Percentiles rank a stretch among this genome's conserved stretches.
These are phyloP conservation scores for Trifolium fragiferum DNA, from an alignment of 306 rosid genomes.

Conservation along the genomic window DNA sequence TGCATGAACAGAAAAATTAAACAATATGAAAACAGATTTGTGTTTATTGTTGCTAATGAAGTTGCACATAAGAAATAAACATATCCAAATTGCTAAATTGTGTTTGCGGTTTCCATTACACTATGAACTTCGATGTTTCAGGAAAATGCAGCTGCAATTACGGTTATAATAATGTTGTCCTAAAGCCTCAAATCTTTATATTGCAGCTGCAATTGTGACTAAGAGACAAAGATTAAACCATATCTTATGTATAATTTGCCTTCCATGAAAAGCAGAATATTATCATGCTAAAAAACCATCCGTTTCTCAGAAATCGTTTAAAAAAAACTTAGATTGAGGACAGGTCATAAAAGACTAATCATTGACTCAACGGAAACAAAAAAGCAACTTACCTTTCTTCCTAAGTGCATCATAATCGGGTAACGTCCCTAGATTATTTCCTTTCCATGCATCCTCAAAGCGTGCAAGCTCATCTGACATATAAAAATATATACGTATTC, in stretches of 20 bases:
- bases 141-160: no score
- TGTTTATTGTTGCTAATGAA: background rate
- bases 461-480: slow-evolving; percentile 70
- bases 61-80: background rate
- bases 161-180: no score
- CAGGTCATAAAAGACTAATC: background rate
- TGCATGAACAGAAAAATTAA: background rate
- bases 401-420: slow-evolving; percentile 47
- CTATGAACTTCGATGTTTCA: no score
- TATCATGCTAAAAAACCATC: background rate
- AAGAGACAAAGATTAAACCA: no score
- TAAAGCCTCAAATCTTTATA: no score
- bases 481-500: background rate
- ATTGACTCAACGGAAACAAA: background rate
- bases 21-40: background rate
- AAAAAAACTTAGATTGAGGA: background rate
- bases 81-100: no score
- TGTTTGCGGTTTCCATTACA: no score
- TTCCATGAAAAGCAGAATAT: background rate
- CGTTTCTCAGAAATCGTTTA: background rate
- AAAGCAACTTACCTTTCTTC: slow-evolving; percentile 42
- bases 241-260: no score
- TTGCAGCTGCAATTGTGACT: no score
- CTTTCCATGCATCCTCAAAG: slow-evolving; percentile 81
- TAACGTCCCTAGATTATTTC: slow-evolving; percentile 48